Evolutionary conservation across 1,284 basidiomycete genomes (phyloP).

Genomic region (Hemileia vastatrix): DNA sequence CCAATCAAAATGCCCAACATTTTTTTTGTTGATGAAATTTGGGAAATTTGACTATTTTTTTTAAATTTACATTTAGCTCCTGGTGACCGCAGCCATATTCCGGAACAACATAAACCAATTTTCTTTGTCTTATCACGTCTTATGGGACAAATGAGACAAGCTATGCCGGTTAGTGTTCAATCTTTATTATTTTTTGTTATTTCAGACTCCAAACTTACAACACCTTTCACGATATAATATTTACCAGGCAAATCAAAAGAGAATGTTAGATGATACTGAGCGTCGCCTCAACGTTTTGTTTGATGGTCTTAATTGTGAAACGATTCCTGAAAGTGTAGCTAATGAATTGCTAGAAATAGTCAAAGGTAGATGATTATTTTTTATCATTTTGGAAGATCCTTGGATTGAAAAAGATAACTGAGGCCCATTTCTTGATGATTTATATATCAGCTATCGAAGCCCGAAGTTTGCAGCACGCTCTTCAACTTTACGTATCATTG

Average conservation of each 20-base stretch:
- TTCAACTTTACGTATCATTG: slow-evolving; percentile 31
- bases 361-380: slow-evolving; percentile 27
- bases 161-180: slow-evolving; percentile 55
- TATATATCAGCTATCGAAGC: slow-evolving; percentile 28
- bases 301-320: slow-evolving; percentile 83
- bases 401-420: background rate
- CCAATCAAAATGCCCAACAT: background rate
- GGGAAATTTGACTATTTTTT: background rate
- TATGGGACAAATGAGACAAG: slow-evolving; percentile 54
- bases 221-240: slow-evolving; percentile 20
- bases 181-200: slow-evolving; percentile 19
- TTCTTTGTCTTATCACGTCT: slow-evolving; percentile 44
- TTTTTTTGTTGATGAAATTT: background rate
- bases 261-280: slow-evolving; percentile 78
- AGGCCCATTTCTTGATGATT: background rate
- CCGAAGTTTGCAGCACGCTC: slow-evolving; percentile 27
- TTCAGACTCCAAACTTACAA: background rate
- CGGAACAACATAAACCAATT: slow-evolving; percentile 59
- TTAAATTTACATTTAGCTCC: slow-evolving; percentile 55
- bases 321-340: slow-evolving; percentile 48
- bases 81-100: slow-evolving; percentile 84
- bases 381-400: background rate
- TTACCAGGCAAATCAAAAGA: slow-evolving; percentile 63
- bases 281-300: slow-evolving; percentile 75
- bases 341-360: slow-evolving; percentile 41